Conservation (phyloP, 169 alveolate genomes). For the Plasmodium chabaudi region DNA sequence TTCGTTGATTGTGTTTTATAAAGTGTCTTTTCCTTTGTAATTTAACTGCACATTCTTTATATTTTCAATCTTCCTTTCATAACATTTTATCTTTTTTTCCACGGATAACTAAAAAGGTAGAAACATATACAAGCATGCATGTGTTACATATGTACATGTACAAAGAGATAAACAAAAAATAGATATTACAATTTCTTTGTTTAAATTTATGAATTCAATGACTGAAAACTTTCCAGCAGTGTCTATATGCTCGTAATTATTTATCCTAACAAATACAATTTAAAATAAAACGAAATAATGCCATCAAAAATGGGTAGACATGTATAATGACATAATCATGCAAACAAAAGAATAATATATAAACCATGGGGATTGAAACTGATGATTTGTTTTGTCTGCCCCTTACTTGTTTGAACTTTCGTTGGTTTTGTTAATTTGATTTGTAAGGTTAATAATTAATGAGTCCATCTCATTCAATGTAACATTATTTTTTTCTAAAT, state of each 20-base stretch:
- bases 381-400: background rate
- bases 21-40: slow-evolving; percentile 5
- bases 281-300: background rate
- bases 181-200: slow-evolving; percentile 32
- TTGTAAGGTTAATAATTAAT: slow-evolving; percentile 23
- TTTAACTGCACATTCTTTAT: slow-evolving; percentile 16
- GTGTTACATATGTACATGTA: background rate
- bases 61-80: slow-evolving; percentile 52
- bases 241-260: slow-evolving; percentile 48
- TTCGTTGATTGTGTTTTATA: slow-evolving; percentile 2
- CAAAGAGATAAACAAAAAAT: background rate
- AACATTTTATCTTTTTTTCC: slow-evolving; percentile 50
- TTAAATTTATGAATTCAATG: slow-evolving; percentile 37
- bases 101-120: slow-evolving; percentile 9
- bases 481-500: slow-evolving; percentile 23
- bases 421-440: slow-evolving; percentile 19
- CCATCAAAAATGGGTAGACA: background rate
- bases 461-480: slow-evolving; percentile 12
- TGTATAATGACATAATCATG: background rate
- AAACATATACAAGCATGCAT: background rate
- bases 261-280: slow-evolving; percentile 6
- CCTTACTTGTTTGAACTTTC: slow-evolving; percentile 17
- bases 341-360: background rate
- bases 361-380: background rate
- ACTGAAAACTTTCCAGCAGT: slow-evolving; percentile 10